phyloP scores from a whole-genome alignment of 345 rosid species.

The Populus alba region DNA sequence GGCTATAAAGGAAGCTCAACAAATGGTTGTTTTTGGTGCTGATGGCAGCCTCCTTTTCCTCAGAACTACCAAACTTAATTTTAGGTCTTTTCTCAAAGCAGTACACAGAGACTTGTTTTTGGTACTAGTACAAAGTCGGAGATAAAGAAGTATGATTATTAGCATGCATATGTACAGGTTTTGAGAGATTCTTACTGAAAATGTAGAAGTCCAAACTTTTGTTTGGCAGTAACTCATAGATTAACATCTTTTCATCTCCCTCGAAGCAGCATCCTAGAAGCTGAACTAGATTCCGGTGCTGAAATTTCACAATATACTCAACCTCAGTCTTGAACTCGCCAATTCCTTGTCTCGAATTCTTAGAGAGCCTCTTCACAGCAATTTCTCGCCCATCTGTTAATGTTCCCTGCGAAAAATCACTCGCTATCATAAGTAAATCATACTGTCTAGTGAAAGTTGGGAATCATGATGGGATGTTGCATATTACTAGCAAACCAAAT shows the following conservation, averaged over 20 bases:
- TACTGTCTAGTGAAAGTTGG: neutral
- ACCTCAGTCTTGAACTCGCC: constrained; percentile 32
- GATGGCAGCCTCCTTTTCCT: too few relatives aligned
- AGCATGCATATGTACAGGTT: neutral
- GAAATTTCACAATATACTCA: constrained; percentile 26
- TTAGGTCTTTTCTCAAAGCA: neutral
- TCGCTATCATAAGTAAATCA: neutral
- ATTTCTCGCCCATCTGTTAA: constrained; percentile 27
- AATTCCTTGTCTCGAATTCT: constrained; percentile 26
- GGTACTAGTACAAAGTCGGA: neutral
- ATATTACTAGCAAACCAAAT: neutral
- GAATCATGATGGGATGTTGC: neutral
- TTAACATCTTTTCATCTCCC: constrained; percentile 24
- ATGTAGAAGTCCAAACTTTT: constrained; percentile 31
- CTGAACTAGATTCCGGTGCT: constrained; percentile 32
- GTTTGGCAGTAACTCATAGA: constrained; percentile 33
- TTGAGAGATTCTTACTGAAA: constrained; percentile 19
- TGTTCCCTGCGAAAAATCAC: constrained; percentile 20
- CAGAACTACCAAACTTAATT: neutral
- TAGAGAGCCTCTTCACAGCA: constrained; percentile 33
- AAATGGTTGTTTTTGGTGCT: too few relatives aligned
- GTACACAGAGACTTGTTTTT: neutral
- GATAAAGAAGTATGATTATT: neutral
- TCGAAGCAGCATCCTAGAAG: constrained; percentile 34
- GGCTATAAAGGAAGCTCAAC: too few relatives aligned